These are phyloP conservation scores for Metschnikowia borealis DNA, from an alignment of 805 yeast species.

Conservation along the genomic window DNA sequence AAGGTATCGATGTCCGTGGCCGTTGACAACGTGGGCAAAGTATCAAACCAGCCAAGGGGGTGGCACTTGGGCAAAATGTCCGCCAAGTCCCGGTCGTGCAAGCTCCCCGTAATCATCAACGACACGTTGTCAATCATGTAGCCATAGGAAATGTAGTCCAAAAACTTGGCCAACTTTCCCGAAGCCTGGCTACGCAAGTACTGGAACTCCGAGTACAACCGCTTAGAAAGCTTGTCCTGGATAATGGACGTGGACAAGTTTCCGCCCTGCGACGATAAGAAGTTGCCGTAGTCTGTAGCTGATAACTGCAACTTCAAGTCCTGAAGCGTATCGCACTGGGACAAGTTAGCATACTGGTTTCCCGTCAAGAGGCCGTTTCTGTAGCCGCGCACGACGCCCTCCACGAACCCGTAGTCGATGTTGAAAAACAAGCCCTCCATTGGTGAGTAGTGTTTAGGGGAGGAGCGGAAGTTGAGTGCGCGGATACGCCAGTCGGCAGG, in stretches of 20 bases:
- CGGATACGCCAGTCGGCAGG: too few relatives aligned
- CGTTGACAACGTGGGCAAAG: conserved; percentile 88
- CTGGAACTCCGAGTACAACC: conserved; percentile 77
- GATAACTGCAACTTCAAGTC: conserved; percentile 91
- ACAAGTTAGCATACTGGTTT: conserved; percentile 83
- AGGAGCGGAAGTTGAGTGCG: not conserved
- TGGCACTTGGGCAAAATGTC: conserved; percentile 90
- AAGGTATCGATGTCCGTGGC: conserved; percentile 94
- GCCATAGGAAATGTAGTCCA: conserved; percentile 92
- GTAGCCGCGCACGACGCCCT: conserved; percentile 93
- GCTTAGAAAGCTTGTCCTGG: conserved; percentile 71
- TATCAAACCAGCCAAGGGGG: conserved; percentile 98
- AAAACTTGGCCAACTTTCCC: conserved; percentile 72
- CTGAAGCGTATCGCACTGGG: conserved; percentile 94
- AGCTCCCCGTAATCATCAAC: conserved; percentile 92
- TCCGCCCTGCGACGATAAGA: conserved; percentile 75
- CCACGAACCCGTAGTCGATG: conserved; percentile 84
- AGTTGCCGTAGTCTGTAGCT: conserved; percentile 93
- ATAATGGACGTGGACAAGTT: conserved; percentile 84
- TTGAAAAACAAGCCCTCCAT: conserved; percentile 97
- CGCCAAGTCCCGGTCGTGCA: conserved; percentile 86
- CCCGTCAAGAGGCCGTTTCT: conserved; percentile 73
- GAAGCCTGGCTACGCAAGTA: conserved; percentile 81
- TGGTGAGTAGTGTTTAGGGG: conserved; percentile 1
- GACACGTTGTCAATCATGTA: conserved; percentile 98